Evolutionary conservation across 179 eudicot genomes (phyloP), one percentile per base, ranked within the genome.

Genomic region (Beta lomatogona): DNA sequence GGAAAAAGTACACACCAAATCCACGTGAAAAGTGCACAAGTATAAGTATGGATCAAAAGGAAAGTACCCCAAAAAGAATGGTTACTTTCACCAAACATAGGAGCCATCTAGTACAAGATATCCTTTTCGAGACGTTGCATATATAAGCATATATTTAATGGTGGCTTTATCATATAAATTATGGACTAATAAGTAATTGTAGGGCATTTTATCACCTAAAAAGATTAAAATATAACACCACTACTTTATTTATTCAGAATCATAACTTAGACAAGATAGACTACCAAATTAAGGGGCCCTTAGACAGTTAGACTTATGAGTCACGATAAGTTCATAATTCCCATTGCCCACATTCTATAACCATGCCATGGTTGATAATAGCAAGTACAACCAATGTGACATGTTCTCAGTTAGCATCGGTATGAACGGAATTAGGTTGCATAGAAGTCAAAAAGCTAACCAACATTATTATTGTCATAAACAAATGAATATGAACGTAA

Each of bases 281-380:
- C 12, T 77, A 77, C 80, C 80, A 41, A 50, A 64, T 63, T 16
- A 64, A 63, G 25, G 80, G 71, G 9, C 48, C 60, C 80, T 44
- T 15, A 9, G 28, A 25, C 28, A 25, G 28, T 25, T 25, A 25
- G 21, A 28, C 61, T 75, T 5, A 10, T 59, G 25, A 58, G n/a
- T 73, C 78, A 21, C 67, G 3, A 75, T 75, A 75, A 75, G 41
- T 28, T 25, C 36, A 55, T 4, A 48, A 48, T 6, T 9, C 50
- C 7, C 4, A 19, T 13, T 25, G 64, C 77, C 41, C 41, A 73
- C 45, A 31, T 74, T 12, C 45, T 22, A 19, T 55, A 25, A 53
- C 53, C 22, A 55, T 18, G 52, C 31, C 63, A 58, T 16, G 28
- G 25, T n/a, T 36, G 53, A 25, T 18, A 53, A 74, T 75, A 73